Conservation (phyloP, 2,329 filamentous ascomycete species). For the Neoascochyta sp. region DNA sequence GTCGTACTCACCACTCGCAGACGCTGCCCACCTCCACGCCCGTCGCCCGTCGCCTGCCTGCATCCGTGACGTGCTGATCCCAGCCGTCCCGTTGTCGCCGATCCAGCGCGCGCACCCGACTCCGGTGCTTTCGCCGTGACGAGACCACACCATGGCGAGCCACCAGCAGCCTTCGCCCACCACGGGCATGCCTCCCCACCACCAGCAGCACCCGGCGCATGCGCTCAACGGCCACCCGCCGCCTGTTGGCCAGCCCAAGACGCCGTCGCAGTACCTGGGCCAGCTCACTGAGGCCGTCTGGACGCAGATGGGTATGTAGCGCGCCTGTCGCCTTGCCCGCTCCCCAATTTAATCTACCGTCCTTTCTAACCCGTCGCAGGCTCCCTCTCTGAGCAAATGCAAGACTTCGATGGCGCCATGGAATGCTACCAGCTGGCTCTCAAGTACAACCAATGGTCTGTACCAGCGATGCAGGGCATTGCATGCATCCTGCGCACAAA, state of each 20-base stretch:
- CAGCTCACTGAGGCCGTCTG: constrained; percentile 83
- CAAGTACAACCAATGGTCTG: constrained; percentile 80
- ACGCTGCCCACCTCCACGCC: constrained; percentile 6
- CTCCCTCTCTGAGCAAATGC: constrained; percentile 79
- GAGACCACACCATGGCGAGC: constrained; percentile 55
- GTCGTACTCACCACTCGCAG: neutral
- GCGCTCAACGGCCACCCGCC: constrained; percentile 54
- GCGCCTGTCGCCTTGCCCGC: constrained; percentile 9
- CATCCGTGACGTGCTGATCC: constrained; percentile 4
- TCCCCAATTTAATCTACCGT: too few relatives aligned
- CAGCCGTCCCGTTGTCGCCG: constrained; percentile 9
- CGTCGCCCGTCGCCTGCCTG: constrained; percentile 6
- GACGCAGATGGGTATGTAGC: constrained; percentile 79
- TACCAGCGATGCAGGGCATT: constrained; percentile 89
- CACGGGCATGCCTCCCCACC: constrained; percentile 65
- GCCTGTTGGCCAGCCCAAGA: constrained; percentile 57
- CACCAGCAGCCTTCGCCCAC: constrained; percentile 79
- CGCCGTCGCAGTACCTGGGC: constrained; percentile 70
- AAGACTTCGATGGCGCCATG: constrained; percentile 84
- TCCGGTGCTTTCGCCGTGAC: constrained; percentile 3
- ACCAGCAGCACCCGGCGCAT: constrained; percentile 62
- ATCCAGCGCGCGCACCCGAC: constrained; percentile 3
- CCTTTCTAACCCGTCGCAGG: constrained; percentile 51
- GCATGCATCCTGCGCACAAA: constrained; percentile 86
- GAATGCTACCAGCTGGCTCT: constrained; percentile 87